phyloP scores from a whole-genome alignment of 306 rosid species.

The Prunus armeniaca region DNA sequence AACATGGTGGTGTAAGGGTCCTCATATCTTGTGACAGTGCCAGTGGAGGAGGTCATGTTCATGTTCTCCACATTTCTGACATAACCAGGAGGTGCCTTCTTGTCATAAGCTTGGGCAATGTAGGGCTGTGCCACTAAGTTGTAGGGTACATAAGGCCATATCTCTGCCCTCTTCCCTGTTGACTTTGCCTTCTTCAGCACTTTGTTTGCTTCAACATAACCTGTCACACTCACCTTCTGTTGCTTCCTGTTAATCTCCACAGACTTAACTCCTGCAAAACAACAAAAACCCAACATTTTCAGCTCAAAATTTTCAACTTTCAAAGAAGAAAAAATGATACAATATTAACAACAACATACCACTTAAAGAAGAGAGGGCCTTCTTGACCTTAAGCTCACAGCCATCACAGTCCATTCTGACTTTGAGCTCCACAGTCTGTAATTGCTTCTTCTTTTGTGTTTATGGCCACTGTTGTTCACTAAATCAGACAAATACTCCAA shows the following conservation, averaged over 20 bases:
- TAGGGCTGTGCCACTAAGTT: slow-evolving; percentile 84
- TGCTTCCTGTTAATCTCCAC: slow-evolving; percentile 94
- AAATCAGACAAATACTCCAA: slow-evolving; percentile 84
- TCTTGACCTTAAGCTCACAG: slow-evolving; percentile 95
- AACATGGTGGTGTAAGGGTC: slow-evolving; percentile 86
- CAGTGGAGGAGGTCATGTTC: slow-evolving; percentile 32
- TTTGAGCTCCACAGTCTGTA: slow-evolving; percentile 82
- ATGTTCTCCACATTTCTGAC: slow-evolving; percentile 69
- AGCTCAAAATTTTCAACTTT: neutral
- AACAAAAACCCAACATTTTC: slow-evolving; percentile 14
- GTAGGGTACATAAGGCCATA: slow-evolving; percentile 97
- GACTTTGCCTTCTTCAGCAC: slow-evolving; percentile 92
- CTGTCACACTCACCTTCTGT: slow-evolving; percentile 85
- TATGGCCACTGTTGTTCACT: slow-evolving; percentile 52
- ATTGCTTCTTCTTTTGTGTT: slow-evolving; percentile 75
- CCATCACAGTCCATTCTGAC: slow-evolving; percentile 99
- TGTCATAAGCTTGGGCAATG: slow-evolving; percentile 77
- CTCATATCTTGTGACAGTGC: slow-evolving; percentile 57
- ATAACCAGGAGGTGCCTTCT: slow-evolving; percentile 95
- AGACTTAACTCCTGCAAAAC: slow-evolving; percentile 73
- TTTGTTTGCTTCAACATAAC: slow-evolving; percentile 83
- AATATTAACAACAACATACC: slow-evolving; percentile 35
- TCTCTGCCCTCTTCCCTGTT: slow-evolving; percentile 87
- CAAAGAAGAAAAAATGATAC: neutral
- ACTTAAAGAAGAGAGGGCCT: slow-evolving; percentile 70